Evolutionary conservation across 306 rosid species (phyloP), one percentile per base, ranked within the genome.

Genomic region (Crotalaria pallida): DNA sequence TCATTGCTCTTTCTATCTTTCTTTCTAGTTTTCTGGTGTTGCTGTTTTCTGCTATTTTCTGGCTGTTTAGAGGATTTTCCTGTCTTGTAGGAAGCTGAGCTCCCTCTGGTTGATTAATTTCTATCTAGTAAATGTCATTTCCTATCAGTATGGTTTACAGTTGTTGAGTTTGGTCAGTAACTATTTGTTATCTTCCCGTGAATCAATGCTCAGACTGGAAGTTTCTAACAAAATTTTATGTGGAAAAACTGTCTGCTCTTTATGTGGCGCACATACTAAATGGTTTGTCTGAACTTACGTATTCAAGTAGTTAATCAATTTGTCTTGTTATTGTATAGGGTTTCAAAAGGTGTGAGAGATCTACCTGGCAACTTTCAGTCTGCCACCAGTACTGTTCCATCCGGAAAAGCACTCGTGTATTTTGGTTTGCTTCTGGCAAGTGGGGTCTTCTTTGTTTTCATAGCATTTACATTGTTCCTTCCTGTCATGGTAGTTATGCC

Each of bases 401-500:
- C 99, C 3, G 99, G 97, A 69, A 91, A 95, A 81, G 81, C 97
- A 58, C 89, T 95, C 26, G 82, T 91, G 88, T 95, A 95, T 62
- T 95, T 95, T 72, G 97, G 97, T 56, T 75, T 95, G 83, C 33
- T 95, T 81, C 85, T 95, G 31, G 96, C 96, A 10, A 89, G 87
- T 19, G 99, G 99, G 76, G 88, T 91, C 71, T 95, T 95, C 82
- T 95, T 95, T 22, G 79, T 95, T 78, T 95, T 95, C 87, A 80
- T 95, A 15, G 87, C 99, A 29, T 95, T 95, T 79, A 85, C 97
- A 74, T 80, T 95, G 91, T 95, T 95, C 88, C 91, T 95, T 36
- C 99, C 99, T 19, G 87, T 91, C 77, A 95, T 95, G 99, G 99
- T 91, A 71, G 82, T 95, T 65, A 82, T 95, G 96, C 99, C 99